phyloP scores from a whole-genome alignment of 2,329 filamentous ascomycete species.

The Cercospora sojina region DNA sequence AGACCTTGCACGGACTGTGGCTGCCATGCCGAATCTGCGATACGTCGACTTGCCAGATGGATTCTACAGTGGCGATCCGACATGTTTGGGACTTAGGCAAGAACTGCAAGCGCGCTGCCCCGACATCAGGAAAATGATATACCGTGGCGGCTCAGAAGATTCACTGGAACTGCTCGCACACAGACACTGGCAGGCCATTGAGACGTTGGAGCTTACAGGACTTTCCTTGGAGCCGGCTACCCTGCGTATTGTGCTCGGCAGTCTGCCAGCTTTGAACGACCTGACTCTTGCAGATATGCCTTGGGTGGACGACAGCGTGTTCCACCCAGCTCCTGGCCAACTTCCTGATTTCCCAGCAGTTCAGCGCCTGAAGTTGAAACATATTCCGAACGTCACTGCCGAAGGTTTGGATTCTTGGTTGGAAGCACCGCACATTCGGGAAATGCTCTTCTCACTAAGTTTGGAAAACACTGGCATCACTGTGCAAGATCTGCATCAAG shows the following conservation, averaged over 20 bases:
- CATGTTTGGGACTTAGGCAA: constrained; percentile 72
- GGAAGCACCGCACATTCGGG: constrained; percentile 57
- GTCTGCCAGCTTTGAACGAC: constrained; percentile 66
- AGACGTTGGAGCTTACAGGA: constrained; percentile 68
- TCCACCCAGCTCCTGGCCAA: constrained; percentile 60
- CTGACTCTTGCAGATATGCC: constrained; percentile 70
- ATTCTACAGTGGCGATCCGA: constrained; percentile 76
- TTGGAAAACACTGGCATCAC: constrained; percentile 71
- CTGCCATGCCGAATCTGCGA: constrained; percentile 77
- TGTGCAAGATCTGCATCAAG: constrained; percentile 58
- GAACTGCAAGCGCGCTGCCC: constrained; percentile 82
- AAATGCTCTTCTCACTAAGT: constrained; percentile 65
- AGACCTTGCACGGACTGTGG: constrained; percentile 80
- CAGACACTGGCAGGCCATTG: constrained; percentile 67
- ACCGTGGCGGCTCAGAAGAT: constrained; percentile 72
- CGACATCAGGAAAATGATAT: constrained; percentile 85
- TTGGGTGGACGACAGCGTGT: constrained; percentile 74
- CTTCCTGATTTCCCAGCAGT: constrained; percentile 73
- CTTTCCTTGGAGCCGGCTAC: constrained; percentile 69
- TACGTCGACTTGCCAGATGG: constrained; percentile 91
- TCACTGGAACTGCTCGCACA: constrained; percentile 69
- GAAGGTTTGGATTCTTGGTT: constrained; percentile 70
- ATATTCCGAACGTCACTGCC: constrained; percentile 69
- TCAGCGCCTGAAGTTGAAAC: constrained; percentile 69
- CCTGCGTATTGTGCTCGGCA: constrained; percentile 68